Percentiles rank a stretch among this genome's conserved stretches.
Conservation (phyloP, 257 asterid genomes). For the Scutellaria minor region DNA sequence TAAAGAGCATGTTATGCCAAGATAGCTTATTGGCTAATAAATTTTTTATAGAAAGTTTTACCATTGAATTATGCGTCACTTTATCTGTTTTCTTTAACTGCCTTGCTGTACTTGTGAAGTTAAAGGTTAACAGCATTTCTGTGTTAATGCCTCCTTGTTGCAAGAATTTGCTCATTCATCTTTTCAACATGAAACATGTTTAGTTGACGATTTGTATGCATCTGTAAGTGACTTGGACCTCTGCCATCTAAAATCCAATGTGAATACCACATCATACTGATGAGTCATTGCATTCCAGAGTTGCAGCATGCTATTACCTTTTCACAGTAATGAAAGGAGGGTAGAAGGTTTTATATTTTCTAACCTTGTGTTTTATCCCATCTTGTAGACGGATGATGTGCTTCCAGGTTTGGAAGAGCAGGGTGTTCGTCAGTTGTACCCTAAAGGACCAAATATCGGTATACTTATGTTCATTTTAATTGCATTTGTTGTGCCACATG, state of each 20-base stretch:
- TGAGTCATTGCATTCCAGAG: background rate
- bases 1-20: background rate
- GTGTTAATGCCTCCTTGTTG: background rate
- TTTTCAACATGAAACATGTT: background rate
- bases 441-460: conserved; percentile 87
- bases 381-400: conserved; percentile 81
- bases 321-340: conserved; percentile 17
- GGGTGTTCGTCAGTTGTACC: conserved; percentile 93
- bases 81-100: conserved; percentile 11
- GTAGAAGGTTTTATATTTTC: conserved; percentile 17
- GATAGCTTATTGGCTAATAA: conserved; percentile 2
- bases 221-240: background rate
- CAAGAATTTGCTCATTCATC: background rate
- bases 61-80: background rate
- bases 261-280: conserved; percentile 4
- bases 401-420: conserved; percentile 96
- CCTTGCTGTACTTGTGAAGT: conserved; percentile 23
- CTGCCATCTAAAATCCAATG: conserved; percentile 7
- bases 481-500: conserved; percentile 12
- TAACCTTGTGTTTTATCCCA: conserved; percentile 21
- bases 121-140: background rate
- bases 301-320: background rate
- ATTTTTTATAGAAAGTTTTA: background rate
- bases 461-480: conserved; percentile 9
- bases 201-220: background rate